These are phyloP conservation scores for Cucurbita pepo DNA, from an alignment of 306 rosid genomes.

Conservation along the genomic window DNA sequence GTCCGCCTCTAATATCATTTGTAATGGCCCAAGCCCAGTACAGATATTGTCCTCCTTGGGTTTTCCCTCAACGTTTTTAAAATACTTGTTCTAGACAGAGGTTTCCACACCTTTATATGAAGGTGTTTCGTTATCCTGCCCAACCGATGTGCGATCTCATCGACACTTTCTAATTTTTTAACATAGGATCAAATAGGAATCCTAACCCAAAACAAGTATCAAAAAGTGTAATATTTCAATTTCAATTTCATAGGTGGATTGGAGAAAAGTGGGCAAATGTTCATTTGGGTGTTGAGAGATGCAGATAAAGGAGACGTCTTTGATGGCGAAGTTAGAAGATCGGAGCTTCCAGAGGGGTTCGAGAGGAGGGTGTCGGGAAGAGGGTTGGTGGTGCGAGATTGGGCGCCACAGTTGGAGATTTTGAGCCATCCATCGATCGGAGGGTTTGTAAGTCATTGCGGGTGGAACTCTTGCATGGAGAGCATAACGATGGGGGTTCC, in stretches of 20 bases:
- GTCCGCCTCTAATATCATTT: too few species aligned
- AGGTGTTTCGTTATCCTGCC: too few species aligned
- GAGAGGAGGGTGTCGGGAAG: constrained; percentile 22
- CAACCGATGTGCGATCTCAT: too few species aligned
- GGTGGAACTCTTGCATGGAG: constrained; percentile 76
- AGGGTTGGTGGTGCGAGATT: constrained; percentile 42
- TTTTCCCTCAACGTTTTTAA: too few species aligned
- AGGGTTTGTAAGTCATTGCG: constrained; percentile 64
- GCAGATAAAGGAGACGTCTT: constrained; percentile 49
- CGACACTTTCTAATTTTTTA: too few species aligned
- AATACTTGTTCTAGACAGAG: too few species aligned
- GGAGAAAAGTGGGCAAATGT: constrained; percentile 34
- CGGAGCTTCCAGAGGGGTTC: constrained; percentile 35
- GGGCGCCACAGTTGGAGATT: constrained; percentile 66
- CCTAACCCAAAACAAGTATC: too few species aligned
- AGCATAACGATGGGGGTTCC: constrained; percentile 60
- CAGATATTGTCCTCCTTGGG: too few species aligned
- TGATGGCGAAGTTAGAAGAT: background rate
- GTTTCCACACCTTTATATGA: too few species aligned
- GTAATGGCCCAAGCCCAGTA: too few species aligned
- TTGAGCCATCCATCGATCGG: constrained; percentile 34
- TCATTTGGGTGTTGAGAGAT: constrained; percentile 63
- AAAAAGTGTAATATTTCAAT: too few species aligned
- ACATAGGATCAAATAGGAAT: too few species aligned
- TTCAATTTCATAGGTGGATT: background rate